Evolutionary conservation across 1,284 basidiomycete species (phyloP).

Genomic region (Porodaedalea pini): DNA sequence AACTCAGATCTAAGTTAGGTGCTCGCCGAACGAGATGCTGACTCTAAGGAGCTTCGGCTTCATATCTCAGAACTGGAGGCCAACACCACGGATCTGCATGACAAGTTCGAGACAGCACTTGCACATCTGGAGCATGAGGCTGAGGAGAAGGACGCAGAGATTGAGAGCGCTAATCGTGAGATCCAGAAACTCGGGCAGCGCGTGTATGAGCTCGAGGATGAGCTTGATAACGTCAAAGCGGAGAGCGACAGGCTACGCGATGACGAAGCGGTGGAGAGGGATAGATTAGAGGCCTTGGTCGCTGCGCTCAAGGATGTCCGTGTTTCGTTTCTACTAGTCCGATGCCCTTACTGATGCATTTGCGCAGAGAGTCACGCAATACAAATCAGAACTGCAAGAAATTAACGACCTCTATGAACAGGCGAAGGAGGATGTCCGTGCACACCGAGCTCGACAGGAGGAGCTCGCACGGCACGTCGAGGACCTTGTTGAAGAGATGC

Average conservation of each 20-base stretch:
- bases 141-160: conserved; percentile 68
- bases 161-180: conserved; percentile 63
- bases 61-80: conserved; percentile 68
- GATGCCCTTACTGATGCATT: conserved; percentile 11
- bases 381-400: conserved; percentile 63
- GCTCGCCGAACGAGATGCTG: conserved; percentile 69
- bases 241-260: conserved; percentile 47
- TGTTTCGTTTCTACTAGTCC: conserved; percentile 14
- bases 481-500: conserved; percentile 65
- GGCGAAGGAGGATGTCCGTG: conserved; percentile 54
- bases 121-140: conserved; percentile 70
- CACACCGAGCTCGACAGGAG: conserved; percentile 46
- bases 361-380: conserved; percentile 57
- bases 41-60: conserved; percentile 69
- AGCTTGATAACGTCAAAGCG: conserved; percentile 50
- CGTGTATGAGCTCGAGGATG: conserved; percentile 59
- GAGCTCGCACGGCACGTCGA: conserved; percentile 74
- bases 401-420: conserved; percentile 58
- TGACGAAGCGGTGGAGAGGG: conserved; percentile 67
- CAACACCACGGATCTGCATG: conserved; percentile 63
- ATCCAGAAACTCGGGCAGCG: conserved; percentile 72
- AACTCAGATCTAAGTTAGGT: conserved; percentile 41
- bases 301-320: conserved; percentile 76
- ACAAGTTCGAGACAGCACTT: conserved; percentile 69
- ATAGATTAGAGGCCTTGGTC: conserved; percentile 68